phyloP scores from a whole-genome alignment of 208 protist species.

The Trypanosoma rangeli region DNA sequence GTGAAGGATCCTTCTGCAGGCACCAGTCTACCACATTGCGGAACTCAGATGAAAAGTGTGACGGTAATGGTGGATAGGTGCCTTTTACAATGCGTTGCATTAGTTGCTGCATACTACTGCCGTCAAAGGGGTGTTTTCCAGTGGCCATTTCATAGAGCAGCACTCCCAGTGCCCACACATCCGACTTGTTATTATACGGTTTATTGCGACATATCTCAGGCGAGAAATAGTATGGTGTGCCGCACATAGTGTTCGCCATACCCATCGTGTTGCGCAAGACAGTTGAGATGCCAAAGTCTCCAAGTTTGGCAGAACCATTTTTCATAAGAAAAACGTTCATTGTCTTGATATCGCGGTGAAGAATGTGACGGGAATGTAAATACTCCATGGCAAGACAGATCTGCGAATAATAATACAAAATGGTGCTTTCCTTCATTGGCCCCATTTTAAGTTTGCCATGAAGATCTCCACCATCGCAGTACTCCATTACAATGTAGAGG shows the following conservation, averaged over 20 bases:
- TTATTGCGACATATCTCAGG: conserved; percentile 94
- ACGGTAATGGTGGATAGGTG: conserved; percentile 75
- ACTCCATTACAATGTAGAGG: conserved; percentile 94
- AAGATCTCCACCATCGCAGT: conserved; percentile 89
- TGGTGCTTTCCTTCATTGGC: conserved; percentile 76
- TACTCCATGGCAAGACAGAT: conserved; percentile 93
- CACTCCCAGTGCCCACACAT: conserved; percentile 94
- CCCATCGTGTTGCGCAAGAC: conserved; percentile 91
- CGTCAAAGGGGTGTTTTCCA: conserved; percentile 92
- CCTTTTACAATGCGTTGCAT: conserved; percentile 92
- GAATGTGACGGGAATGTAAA: conserved; percentile 89
- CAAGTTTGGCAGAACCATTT: conserved; percentile 89
- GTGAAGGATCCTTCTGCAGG: conserved; percentile 78
- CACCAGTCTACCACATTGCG: conserved; percentile 88
- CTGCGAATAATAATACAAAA: conserved; percentile 93
- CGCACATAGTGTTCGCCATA: conserved; percentile 92
- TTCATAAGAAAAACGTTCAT: conserved; percentile 95
- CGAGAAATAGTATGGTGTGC: conserved; percentile 95
- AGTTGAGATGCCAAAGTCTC: conserved; percentile 93
- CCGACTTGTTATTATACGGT: conserved; percentile 96
- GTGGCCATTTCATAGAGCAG: conserved; percentile 90
- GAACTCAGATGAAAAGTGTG: conserved; percentile 82
- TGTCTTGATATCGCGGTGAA: conserved; percentile 94
- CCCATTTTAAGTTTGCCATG: conserved; percentile 68
- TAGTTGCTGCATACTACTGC: conserved; percentile 92